phyloP scores from a whole-genome alignment of 352 stramenopile genomes.

The Phytophthora palmivora region DNA sequence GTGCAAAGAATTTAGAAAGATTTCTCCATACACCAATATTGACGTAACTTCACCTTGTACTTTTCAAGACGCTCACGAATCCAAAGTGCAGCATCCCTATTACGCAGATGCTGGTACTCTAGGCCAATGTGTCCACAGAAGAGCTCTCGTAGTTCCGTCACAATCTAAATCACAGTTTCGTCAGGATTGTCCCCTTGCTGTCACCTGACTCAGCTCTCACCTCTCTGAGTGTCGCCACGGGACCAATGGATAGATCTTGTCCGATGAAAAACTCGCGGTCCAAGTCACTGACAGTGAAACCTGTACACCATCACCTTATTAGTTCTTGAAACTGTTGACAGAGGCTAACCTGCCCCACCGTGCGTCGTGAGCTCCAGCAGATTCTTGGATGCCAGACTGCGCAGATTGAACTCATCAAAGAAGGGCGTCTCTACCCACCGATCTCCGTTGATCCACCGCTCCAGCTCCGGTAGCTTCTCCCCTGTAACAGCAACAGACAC shows the following conservation, averaged over 20 bases:
- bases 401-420: conserved; percentile 90
- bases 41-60: conserved; percentile 52
- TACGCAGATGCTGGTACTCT: conserved; percentile 99
- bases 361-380: conserved; percentile 85
- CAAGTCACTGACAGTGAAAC: conserved; percentile 91
- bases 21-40: background rate
- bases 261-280: conserved; percentile 94
- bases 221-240: conserved; percentile 77
- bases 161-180: conserved; percentile 85
- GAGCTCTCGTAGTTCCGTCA: conserved; percentile 93
- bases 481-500: conserved; percentile 38
- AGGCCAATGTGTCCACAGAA: conserved; percentile 98
- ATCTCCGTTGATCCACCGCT: conserved; percentile 87
- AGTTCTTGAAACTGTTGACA: no score
- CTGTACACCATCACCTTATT: conserved; percentile 36
- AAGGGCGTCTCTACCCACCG: conserved; percentile 87
- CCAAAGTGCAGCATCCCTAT: conserved; percentile 89
- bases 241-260: conserved; percentile 85
- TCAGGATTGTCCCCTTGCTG: conserved; percentile 17
- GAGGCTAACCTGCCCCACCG: conserved; percentile 45
- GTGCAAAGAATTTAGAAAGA: background rate
- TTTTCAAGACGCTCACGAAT: conserved; percentile 73
- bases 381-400: conserved; percentile 82
- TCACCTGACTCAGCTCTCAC: conserved; percentile 24
- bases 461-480: conserved; percentile 83